Evolutionary conservation across 352 stramenopile genomes (phyloP).

Genomic region (Globisporangium cylindrosporum): DNA sequence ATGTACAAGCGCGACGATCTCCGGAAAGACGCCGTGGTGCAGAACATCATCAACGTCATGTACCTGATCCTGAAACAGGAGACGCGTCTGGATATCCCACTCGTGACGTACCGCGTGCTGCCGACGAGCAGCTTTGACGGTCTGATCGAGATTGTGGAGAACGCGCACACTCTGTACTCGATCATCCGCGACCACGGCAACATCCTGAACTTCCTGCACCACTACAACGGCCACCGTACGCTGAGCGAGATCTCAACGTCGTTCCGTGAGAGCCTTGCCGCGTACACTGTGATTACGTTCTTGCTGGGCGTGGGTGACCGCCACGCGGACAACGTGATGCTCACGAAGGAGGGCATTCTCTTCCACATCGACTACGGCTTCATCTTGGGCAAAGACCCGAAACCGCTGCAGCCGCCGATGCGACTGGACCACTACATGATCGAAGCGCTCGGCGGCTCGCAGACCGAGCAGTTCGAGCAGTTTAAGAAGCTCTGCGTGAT

Average conservation of each 20-base stretch:
- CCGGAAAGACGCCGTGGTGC: conserved; percentile 80
- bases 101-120: conserved; percentile 86
- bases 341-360: conserved; percentile 94
- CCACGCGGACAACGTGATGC: conserved; percentile 99
- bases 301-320: conserved; percentile 98
- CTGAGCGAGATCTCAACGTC: conserved; percentile 85
- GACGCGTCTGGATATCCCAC: conserved; percentile 70
- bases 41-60: conserved; percentile 91
- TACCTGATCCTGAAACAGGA: conserved; percentile 86
- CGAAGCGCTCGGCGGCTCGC: conserved; percentile 73
- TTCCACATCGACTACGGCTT: conserved; percentile 99
- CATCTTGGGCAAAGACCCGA: conserved; percentile 98
- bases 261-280: conserved; percentile 91
- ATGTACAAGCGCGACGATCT: conserved; percentile 89
- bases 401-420: conserved; percentile 97
- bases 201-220: conserved; percentile 84
- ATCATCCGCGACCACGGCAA: conserved; percentile 82
- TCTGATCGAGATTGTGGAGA: conserved; percentile 86
- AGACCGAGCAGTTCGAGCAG: conserved; percentile 78
- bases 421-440: conserved; percentile 94
- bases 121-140: conserved; percentile 83
- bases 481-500: conserved; percentile 88
- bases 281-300: conserved; percentile 99
- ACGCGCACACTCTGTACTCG: conserved; percentile 80
- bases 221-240: conserved; percentile 82